Evolutionary conservation across 768 basidiomycete genomes (phyloP).

Genomic region (Clavaria fumosa): DNA sequence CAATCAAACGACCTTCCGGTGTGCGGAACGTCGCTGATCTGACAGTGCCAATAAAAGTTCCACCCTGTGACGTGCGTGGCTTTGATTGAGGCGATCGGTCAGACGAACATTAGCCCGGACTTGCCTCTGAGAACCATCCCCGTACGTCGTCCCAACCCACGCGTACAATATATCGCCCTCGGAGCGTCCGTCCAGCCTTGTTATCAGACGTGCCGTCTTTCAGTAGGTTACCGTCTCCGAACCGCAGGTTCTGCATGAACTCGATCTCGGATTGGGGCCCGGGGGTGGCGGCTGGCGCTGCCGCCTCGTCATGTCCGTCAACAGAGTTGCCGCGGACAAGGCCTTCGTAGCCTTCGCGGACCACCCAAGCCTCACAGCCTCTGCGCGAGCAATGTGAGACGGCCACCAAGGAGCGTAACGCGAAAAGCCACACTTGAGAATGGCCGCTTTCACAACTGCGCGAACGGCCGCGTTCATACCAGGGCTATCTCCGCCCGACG

Average conservation of each 20-base stretch:
- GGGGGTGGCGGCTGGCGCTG: slow-evolving; percentile 12
- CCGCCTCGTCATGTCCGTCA: slow-evolving; percentile 11
- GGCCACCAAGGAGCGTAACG: not conserved
- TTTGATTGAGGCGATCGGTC: not conserved
- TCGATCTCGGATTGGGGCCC: slow-evolving; percentile 18
- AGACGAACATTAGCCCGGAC: slow-evolving; percentile 11
- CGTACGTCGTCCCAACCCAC: slow-evolving; percentile 98
- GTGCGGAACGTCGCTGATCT: slow-evolving; percentile 77
- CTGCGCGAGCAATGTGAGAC: slow-evolving; percentile 25
- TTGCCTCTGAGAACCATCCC: slow-evolving; percentile 82
- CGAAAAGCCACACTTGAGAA: slow-evolving; percentile 52
- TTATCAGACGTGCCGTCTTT: slow-evolving; percentile 74
- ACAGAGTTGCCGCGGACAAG: slow-evolving; percentile 82
- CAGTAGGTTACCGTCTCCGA: slow-evolving; percentile 65
- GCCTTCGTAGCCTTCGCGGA: slow-evolving; percentile 97
- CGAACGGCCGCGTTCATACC: slow-evolving; percentile 96
- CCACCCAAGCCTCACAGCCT: slow-evolving; percentile 91
- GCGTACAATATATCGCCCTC: slow-evolving; percentile 83
- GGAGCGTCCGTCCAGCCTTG: slow-evolving; percentile 53
- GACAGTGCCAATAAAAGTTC: slow-evolving; percentile 93
- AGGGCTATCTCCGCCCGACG: slow-evolving; percentile 93
- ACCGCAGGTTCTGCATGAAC: slow-evolving; percentile 61
- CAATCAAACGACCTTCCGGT: slow-evolving; percentile 72
- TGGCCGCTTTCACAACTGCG: slow-evolving; percentile 82
- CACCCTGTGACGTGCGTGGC: slow-evolving; percentile 37